A percentile compares a stretch with the other conserved stretches of the same genome.
Evolutionary conservation across 192 early-diverging fungal species (phyloP).

Genomic region (Gonapodya prolifera): DNA sequence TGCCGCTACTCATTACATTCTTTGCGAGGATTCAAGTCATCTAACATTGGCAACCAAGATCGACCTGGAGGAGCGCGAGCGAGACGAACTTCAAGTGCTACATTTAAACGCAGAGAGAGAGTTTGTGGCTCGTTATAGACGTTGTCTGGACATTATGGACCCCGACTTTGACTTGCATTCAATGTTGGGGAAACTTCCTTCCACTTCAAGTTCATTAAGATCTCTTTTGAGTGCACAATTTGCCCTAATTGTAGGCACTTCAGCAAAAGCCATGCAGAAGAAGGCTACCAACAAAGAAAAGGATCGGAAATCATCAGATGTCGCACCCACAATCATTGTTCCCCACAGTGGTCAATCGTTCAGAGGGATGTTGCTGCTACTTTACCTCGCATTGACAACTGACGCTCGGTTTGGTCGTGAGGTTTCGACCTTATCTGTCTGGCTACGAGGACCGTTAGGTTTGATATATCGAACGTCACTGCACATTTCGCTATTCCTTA

Average conservation of each 20-base stretch:
- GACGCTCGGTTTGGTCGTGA: slow-evolving; percentile 25
- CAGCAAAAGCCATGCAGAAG: slow-evolving; percentile 7
- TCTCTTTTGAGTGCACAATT: slow-evolving; percentile 13
- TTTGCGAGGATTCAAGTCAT: not conserved
- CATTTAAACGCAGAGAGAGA: not conserved
- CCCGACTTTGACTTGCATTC: too few relatives aligned
- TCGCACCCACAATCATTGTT: not conserved
- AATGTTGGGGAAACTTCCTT: too few relatives aligned
- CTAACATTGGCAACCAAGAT: not conserved
- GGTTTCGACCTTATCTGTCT: slow-evolving; percentile 4
- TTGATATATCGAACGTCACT: not conserved
- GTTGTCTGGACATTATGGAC: too few relatives aligned
- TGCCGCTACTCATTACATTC: not conserved
- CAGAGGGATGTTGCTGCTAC: not conserved
- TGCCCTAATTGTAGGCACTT: slow-evolving; percentile 10
- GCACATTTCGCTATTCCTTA: not conserved
- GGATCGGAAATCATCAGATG: slow-evolving; percentile 7
- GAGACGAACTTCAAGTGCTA: not conserved
- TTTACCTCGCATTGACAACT: slow-evolving; percentile 20
- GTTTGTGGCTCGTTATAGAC: too few relatives aligned
- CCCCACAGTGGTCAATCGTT: not conserved
- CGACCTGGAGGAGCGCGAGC: not conserved
- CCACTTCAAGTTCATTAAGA: slow-evolving; percentile 10
- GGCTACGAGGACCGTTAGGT: not conserved
- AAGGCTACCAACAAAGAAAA: not conserved